Evolutionary conservation across 352 stramenopile genomes (phyloP), one percentile per base, ranked within the genome.

Genomic region (Pythium phragmiticola): DNA sequence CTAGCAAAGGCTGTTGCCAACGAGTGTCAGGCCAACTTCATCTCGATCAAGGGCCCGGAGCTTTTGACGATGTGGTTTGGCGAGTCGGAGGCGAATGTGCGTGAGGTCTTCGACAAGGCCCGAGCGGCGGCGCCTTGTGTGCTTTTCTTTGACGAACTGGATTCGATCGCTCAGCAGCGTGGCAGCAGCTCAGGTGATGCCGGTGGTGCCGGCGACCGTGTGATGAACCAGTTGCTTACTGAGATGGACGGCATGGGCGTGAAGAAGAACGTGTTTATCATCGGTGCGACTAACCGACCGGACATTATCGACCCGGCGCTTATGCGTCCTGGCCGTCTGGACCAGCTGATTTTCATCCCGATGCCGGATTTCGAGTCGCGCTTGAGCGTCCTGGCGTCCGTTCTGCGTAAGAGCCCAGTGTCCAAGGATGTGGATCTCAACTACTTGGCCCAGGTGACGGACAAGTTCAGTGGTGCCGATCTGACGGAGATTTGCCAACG

Each of bases 41-140:
- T 99, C 67, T 98, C 91, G n/a, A 95, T 99, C 50, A 99, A 99
- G 87, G 97, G 96, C 54, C 97, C 98, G 17, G 98, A 99, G 77
- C 87, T 99, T 33, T 75, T 99, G 65, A 99, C 96, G 47, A 99
- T 99, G 97, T 99, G 97, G 97, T 99, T 99, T 66, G 98, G 98
- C 78, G 98, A 99, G 78, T 98, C 90, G 28, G 98, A 99, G 74
- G 93, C 94, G 16, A 99, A 99, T 74, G 97, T 99, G 23, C 96
- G 97, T 72, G 97, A 99, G 72, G 88, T 99, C 17, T 99, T 99
- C 73, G 96, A 99, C 78, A 99, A 99, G 78, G 98, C 98, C 16
- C 91, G 98, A 57, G 89, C 90, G 39, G 96, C 98, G 21, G 96
- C 96, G 47, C 98, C 98, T 17, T 99, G 96, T 78, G 96, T 99